A percentile compares a stretch with the other conserved stretches of the same genome.
Evolutionary conservation across 768 basidiomycete species (phyloP).

Genomic region (Kwoniella sp.): DNA sequence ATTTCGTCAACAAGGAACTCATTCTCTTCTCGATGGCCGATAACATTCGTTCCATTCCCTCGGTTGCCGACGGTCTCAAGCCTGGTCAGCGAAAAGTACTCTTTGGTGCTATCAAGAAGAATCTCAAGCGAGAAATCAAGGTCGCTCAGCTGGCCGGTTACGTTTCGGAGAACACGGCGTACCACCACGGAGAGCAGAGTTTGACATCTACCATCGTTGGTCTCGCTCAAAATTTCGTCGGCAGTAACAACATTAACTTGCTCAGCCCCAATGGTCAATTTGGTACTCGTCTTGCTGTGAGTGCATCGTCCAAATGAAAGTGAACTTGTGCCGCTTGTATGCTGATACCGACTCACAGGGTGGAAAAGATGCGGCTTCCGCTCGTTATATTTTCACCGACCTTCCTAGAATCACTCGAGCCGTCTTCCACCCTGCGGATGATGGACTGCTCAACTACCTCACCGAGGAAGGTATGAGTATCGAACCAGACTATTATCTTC

Average conservation of each 20-base stretch:
- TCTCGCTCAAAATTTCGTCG: conserved; percentile 90
- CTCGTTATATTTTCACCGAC: conserved; percentile 93
- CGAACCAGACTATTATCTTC: conserved; percentile 94
- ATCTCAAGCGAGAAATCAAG: conserved; percentile 89
- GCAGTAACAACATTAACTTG: conserved; percentile 91
- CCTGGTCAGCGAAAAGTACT: conserved; percentile 97
- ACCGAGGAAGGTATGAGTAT: conserved; percentile 82
- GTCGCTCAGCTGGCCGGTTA: conserved; percentile 94
- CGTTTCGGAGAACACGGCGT: conserved; percentile 87
- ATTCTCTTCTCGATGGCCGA: conserved; percentile 99
- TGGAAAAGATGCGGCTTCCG: conserved; percentile 94
- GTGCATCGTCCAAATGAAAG: conserved; percentile 5
- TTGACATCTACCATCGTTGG: conserved; percentile 88
- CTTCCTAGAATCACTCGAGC: conserved; percentile 72
- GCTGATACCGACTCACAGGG: conserved; percentile 60
- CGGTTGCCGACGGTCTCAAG: conserved; percentile 88
- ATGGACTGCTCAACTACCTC: conserved; percentile 77
- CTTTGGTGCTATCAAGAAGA: conserved; percentile 94
- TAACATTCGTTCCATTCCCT: conserved; percentile 96
- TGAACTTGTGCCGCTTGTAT: conserved; percentile 9
- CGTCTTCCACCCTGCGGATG: conserved; percentile 81
- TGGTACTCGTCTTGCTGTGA: conserved; percentile 69
- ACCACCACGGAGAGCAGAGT: conserved; percentile 93
- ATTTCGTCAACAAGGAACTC: conserved; percentile 97
- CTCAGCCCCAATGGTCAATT: conserved; percentile 89